Evolutionary conservation across 2,329 filamentous ascomycete genomes (phyloP), one percentile per base, ranked within the genome.

Genomic region (Calonectria naviculata): DNA sequence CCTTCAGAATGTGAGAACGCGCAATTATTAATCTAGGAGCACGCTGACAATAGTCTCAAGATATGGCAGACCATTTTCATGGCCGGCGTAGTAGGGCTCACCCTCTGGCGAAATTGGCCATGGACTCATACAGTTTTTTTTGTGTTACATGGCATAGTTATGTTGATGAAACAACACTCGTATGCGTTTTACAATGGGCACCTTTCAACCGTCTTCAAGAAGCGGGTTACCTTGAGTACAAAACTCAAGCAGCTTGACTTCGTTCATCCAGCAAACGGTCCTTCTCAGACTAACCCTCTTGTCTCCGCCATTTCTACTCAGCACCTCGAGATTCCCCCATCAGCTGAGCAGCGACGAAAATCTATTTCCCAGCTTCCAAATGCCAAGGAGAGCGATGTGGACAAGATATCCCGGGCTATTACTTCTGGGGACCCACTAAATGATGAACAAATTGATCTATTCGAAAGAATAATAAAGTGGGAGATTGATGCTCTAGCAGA

Each of bases 81-180:
- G 13, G 87, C 84, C 5, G 85, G 85, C 10, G 88, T 93, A 4
- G 84, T 95, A 6, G 89, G 88, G 63, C 90, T 93, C 84, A 92
- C 93, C 0, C 87, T 93, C 61, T 88, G 91, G 78, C 88, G 93
- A 5, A 90, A 94, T 62, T 96, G 93, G 94, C 92, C 93, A 1
- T 95, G 94, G 94, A 94, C 93, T 17, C 93, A 95, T 78, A 94
- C 93, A 2, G 92, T 95, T 21, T 95, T 93, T 80, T 93, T 94
- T 62, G 91, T 94, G 12, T 84, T 95, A 21, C 93, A 95, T 78
- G 91, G 91, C 17, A 84, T 95, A 67, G 90, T 93, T 4, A 93
- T 95, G 87, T 80, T 95, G 28, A 95, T 95, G 94, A 96, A 96
- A 84, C 93, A 95, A 82, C 94, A 95, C 80, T 93, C 91, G 21